phyloP scores from a whole-genome alignment of 2,329 filamentous ascomycete species.

The Mycogone perniciosa region DNA sequence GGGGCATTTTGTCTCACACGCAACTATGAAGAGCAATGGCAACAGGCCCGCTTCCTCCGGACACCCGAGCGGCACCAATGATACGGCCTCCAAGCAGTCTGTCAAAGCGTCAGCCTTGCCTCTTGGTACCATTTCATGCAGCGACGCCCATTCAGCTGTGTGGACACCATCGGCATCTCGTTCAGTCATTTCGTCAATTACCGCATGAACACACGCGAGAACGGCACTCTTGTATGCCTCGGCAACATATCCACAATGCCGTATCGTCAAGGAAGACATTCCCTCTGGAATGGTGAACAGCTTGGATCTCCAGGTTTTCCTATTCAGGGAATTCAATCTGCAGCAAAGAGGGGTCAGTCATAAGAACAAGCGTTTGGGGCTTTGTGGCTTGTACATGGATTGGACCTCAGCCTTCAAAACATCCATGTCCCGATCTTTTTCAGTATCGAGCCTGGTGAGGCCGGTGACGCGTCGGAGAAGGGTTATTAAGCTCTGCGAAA shows the following conservation, averaged over 20 bases:
- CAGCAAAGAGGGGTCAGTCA: not conserved
- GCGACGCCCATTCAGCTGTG: slow-evolving; percentile 1
- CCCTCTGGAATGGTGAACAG: slow-evolving; percentile 9
- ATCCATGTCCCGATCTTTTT: not conserved
- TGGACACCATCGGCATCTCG: not conserved
- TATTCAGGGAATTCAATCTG: slow-evolving; percentile 3
- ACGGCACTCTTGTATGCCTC: slow-evolving; percentile 7
- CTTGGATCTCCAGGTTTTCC: slow-evolving; percentile 3
- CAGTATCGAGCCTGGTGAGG: not conserved
- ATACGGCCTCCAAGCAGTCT: slow-evolving; percentile 2
- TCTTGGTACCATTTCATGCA: slow-evolving; percentile 4
- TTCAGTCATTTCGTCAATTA: slow-evolving; percentile 1
- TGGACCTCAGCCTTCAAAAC: not conserved
- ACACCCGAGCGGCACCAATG: slow-evolving; percentile 4
- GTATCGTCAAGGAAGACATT: slow-evolving; percentile 3
- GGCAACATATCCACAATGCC: slow-evolving; percentile 1
- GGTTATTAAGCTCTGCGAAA: slow-evolving; percentile 8
- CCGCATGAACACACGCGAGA: slow-evolving; percentile 4
- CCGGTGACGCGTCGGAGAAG: slow-evolving; percentile 2
- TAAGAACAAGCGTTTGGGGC: too few species aligned
- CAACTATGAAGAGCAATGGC: slow-evolving; percentile 7
- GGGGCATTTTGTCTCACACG: not conserved
- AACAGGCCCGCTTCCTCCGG: slow-evolving; percentile 7
- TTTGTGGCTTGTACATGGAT: not conserved
- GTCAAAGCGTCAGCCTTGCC: slow-evolving; percentile 1